Percentiles rank a stretch among this genome's conserved stretches.
These are phyloP conservation scores for Penicillium sp. DNA, from an alignment of 2,329 filamentous ascomycete species.

Conservation along the genomic window DNA sequence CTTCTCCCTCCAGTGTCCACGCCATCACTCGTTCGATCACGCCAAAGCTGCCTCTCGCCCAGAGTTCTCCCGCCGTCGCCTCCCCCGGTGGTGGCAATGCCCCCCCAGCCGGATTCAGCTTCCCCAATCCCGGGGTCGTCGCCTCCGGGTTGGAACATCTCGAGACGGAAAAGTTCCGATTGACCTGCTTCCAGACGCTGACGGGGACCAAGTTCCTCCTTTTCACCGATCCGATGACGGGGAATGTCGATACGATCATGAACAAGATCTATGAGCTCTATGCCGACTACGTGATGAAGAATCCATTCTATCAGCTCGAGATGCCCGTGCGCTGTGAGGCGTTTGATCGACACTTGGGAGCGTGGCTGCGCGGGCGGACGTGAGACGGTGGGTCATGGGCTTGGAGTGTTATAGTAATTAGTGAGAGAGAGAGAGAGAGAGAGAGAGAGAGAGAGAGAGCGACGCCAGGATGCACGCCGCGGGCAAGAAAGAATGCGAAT, in stretches of 20 bases:
- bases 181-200: slow-evolving; percentile 92
- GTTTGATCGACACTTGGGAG: slow-evolving; percentile 79
- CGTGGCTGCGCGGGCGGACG: slow-evolving; percentile 63
- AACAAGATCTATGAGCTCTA: slow-evolving; percentile 89
- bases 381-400: slow-evolving; percentile 25
- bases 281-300: slow-evolving; percentile 98
- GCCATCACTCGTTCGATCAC: slow-evolving; percentile 56
- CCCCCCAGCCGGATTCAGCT: slow-evolving; percentile 20
- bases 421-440: too few species aligned
- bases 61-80: slow-evolving; percentile 23
- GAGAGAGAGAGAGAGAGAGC: too few species aligned
- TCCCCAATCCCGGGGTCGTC: slow-evolving; percentile 28
- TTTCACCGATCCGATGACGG: slow-evolving; percentile 85
- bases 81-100: slow-evolving; percentile 16
- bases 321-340: slow-evolving; percentile 95
- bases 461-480: too few species aligned
- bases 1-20: slow-evolving; percentile 48
- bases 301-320: slow-evolving; percentile 95
- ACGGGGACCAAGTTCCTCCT: slow-evolving; percentile 94
- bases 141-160: slow-evolving; percentile 76
- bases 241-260: slow-evolving; percentile 75
- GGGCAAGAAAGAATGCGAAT: too few species aligned
- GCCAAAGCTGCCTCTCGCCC: slow-evolving; percentile 36
- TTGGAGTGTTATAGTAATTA: background rate
- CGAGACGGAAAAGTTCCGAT: slow-evolving; percentile 86